Evolutionary conservation across 768 basidiomycete genomes (phyloP).

Genomic region (Cystofilobasidium capitatum): DNA sequence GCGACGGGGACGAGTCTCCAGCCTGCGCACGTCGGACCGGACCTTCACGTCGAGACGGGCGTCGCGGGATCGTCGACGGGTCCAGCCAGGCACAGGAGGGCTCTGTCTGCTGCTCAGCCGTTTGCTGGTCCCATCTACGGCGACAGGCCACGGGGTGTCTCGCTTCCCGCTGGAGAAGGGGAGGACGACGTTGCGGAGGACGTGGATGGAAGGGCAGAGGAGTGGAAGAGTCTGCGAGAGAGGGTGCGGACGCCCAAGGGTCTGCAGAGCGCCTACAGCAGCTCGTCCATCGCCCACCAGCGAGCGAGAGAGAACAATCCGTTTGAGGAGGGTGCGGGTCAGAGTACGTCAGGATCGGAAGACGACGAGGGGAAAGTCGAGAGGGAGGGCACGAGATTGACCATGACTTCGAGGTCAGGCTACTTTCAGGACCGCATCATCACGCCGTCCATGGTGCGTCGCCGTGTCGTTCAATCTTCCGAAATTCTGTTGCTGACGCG

Average conservation of each 20-base stretch:
- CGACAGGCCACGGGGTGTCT: neutral
- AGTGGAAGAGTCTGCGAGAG: conserved; percentile 63
- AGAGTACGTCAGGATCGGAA: conserved; percentile 1
- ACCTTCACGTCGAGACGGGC: too few relatives aligned
- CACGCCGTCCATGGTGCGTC: conserved; percentile 85
- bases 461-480: neutral
- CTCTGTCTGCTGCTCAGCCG: too few relatives aligned
- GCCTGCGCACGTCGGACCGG: too few relatives aligned
- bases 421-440: conserved; percentile 91
- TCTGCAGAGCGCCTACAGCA: neutral
- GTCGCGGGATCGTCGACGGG: neutral
- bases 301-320: conserved; percentile 36
- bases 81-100: too few relatives aligned
- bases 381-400: conserved; percentile 59
- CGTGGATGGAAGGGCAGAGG: conserved; percentile 48
- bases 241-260: conserved; percentile 45
- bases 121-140: neutral
- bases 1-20: neutral
- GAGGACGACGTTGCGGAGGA: conserved; percentile 50
- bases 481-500: neutral
- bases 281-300: conserved; percentile 42
- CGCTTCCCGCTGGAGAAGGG: neutral
- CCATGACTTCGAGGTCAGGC: conserved; percentile 89
- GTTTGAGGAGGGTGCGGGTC: neutral
- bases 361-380: conserved; percentile 26